These are phyloP conservation scores for Polysphondylium violaceum DNA, from an alignment of 78 protist genomes.

Conservation along the genomic window DNA sequence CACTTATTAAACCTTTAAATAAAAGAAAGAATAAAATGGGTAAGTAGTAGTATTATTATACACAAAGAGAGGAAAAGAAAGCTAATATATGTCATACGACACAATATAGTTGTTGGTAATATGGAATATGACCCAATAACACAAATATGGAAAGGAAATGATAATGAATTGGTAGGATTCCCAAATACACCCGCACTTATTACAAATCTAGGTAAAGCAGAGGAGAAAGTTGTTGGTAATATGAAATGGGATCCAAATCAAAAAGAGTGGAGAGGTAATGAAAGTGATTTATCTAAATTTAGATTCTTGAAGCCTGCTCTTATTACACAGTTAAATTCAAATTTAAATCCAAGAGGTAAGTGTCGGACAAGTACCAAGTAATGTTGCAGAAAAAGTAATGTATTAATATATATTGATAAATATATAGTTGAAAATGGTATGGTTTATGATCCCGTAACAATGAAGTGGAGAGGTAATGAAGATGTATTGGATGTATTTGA, in stretches of 20 bases:
- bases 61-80: neutral
- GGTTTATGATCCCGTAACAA: slow-evolving; percentile 69
- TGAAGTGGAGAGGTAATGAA: slow-evolving; percentile 84
- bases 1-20: slow-evolving; percentile 74
- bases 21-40: slow-evolving; percentile 58
- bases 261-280: slow-evolving; percentile 77
- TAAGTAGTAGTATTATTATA: neutral
- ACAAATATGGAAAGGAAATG: slow-evolving; percentile 75
- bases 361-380: neutral
- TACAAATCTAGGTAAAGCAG: slow-evolving; percentile 20
- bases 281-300: slow-evolving; percentile 67
- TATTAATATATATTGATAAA: neutral
- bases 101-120: slow-evolving; percentile 57
- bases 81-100: neutral
- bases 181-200: slow-evolving; percentile 56
- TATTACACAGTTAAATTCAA: slow-evolving; percentile 37
- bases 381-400: neutral
- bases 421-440: slow-evolving; percentile 81
- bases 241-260: slow-evolving; percentile 84
- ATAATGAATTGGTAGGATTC: slow-evolving; percentile 40
- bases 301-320: slow-evolving; percentile 59
- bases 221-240: slow-evolving; percentile 27
- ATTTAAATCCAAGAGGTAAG: slow-evolving; percentile 5
- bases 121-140: slow-evolving; percentile 78
- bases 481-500: slow-evolving; percentile 74